Evolutionary conservation across 2,329 filamentous ascomycete species (phyloP), one percentile per base, ranked within the genome.

Genomic region (Mollisiaceae sp.): DNA sequence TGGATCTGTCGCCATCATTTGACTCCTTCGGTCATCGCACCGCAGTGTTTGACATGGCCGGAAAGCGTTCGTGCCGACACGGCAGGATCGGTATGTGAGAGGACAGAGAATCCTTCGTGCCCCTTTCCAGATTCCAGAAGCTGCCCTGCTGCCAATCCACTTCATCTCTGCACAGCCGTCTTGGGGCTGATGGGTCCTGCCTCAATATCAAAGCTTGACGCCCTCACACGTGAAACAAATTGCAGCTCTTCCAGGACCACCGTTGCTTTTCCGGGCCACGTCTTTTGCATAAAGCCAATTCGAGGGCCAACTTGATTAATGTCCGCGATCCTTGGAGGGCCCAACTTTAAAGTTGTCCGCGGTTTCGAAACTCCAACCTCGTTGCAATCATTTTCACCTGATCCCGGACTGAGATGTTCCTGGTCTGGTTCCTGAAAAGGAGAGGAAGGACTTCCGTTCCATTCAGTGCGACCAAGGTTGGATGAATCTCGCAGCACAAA

Each of bases 201-300:
- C 36, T 6, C n/a, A 39, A 57, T 38, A 36, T 38, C 32, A 57
- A 57, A 57, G 35, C 55, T 60, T 52, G 43, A 52, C 47, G 45
- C 59, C 59, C 22, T 24, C 45, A 27, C 27, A 38, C 59, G 43
- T 39, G 56, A 59, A 60, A 50, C 58, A 47, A 47, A 60, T 47
- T 60, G 58, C 14, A 18, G n/a, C 15, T 52, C 9, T 50, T 20
- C 59, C 59, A 54, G 45, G 59, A 39, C 59, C 4, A 18, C 24
- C 57, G 38, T 41, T 18, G 38, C 39, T 60, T 32, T 8, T 55
- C 4, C 20, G 35, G 20, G 50, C 3, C 20, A 22, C 20, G 43
- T 9, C 43, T 56, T 38, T 24, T 18, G 55, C 55, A 57, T 57
- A 22, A 57, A 38, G 6, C 20, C 14, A 57, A 32, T 12, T n/a